Base-by-base conservation (phyloP, 2,329 filamentous ascomycete species). In the Myriosclerotinia scirpicola region DNA sequence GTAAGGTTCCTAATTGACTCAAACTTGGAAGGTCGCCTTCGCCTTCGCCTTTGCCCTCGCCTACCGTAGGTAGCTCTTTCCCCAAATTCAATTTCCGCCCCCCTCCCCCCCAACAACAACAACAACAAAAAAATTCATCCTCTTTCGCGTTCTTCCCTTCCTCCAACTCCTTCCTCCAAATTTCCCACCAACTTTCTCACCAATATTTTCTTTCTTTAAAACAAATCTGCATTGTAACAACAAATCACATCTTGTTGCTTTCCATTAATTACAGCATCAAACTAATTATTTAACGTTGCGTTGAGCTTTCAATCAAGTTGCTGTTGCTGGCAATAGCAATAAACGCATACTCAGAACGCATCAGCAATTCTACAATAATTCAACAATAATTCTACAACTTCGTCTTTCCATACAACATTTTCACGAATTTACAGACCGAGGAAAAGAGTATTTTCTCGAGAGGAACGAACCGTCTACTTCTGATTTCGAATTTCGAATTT, bases 211-310 rank as follows among this genome's bases (percentile, higher is more conserved):
- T 38, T 38, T 15, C 2, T 44, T 20, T 36, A 12, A n/a, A 15
- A 12, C 54, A 60, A 15, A 30, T 59, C 36, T 20, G 14, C 54
- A 30, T 42, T 17, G 2, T 26, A 20, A 40, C 54, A 20, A 60
- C 60, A 34, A 48, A 53, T 46, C 34, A 12, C 22, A n/a, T 34
- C n/a, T 36, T 54, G 26, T 66, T 66, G 20, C 64, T 54, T 66
- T 40, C n/a, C 46, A 22, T 52, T 60, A 54, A n/a, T n/a, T n/a
- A n/a, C 60, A 60, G 48, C 44, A 53, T 50, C 54, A 44, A 59
- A 42, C 36, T 26, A 36, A n/a, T 40, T 26, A 38, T 20, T 53
- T 52, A 26, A 36, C 53, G 54, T 60, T 44, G 30, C 46, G 44
- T 42, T 34, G 54, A 60, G 46, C 63, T 53, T 65, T 9, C 30